phyloP scores from a whole-genome alignment of 129 eudicot genomes.

The Pulicaria dysenterica region DNA sequence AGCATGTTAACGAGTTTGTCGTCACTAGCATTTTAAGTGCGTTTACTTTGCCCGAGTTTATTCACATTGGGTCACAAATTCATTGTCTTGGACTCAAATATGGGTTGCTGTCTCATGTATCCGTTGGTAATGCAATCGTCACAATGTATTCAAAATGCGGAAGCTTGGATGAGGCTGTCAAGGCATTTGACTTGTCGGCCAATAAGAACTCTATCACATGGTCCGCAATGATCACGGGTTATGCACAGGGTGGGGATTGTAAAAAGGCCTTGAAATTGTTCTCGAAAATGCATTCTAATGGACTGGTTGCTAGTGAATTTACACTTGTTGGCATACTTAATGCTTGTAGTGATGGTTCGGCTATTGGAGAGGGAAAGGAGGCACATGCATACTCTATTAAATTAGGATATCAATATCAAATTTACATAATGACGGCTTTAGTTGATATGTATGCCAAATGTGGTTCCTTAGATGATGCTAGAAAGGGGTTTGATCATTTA shows the following conservation, averaged over 20 bases:
- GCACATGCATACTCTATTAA: conserved; percentile 70
- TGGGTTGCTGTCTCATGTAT: conserved; percentile 48
- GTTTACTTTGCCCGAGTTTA: conserved; percentile 46
- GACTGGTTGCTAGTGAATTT: conserved; percentile 72
- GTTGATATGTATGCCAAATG: conserved; percentile 96
- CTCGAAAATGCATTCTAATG: conserved; percentile 66
- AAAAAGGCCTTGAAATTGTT: conserved; percentile 65
- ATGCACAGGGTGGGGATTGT: conserved; percentile 75
- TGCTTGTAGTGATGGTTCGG: conserved; percentile 70
- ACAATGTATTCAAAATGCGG: conserved; percentile 94
- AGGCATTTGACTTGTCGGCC: conserved; percentile 51
- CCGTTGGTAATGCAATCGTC: conserved; percentile 78
- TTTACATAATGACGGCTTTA: conserved; percentile 68
- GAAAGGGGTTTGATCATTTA: conserved; percentile 71
- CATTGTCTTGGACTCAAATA: conserved; percentile 68
- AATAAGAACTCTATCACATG: conserved; percentile 75
- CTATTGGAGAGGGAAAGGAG: conserved; percentile 60
- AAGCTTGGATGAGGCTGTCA: conserved; percentile 54
- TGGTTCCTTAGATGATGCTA: conserved; percentile 68
- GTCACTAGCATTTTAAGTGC: conserved; percentile 80
- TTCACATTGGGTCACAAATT: conserved; percentile 56
- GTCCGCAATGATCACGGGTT: conserved; percentile 97
- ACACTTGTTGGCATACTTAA: conserved; percentile 87
- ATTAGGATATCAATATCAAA: conserved; percentile 68
- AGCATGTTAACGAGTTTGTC: conserved; percentile 60